Evolutionary conservation across 805 yeast genomes (phyloP).

Genomic region (Candida piceae): DNA sequence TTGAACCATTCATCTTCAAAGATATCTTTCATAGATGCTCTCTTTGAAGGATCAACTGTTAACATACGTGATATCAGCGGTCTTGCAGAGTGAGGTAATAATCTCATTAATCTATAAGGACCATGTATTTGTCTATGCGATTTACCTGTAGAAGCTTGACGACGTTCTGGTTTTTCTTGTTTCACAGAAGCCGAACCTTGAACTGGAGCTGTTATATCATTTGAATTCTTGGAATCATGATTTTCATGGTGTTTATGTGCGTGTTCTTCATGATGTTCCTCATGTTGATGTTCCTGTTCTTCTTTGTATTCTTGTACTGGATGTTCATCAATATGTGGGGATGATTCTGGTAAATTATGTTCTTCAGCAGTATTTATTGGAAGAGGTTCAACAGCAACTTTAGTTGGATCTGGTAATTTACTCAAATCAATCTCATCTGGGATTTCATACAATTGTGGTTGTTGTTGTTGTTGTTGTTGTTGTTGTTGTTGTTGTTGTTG

Average conservation of each 20-base stretch:
- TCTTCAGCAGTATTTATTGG: neutral
- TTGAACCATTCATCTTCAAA: constrained; percentile 67
- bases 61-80: constrained; percentile 68
- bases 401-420: constrained; percentile 31
- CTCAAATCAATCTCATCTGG: constrained; percentile 28
- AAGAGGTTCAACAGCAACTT: constrained; percentile 19
- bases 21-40: constrained; percentile 66
- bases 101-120: constrained; percentile 74
- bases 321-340: too few relatives aligned
- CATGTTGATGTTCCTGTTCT: too few relatives aligned
- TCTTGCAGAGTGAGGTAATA: constrained; percentile 78
- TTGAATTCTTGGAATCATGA: constrained; percentile 3
- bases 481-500: constrained; percentile 4
- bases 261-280: too few relatives aligned
- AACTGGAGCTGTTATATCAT: constrained; percentile 4
- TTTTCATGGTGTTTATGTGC: constrained; percentile 32
- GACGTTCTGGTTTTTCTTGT: constrained; percentile 30
- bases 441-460: neutral
- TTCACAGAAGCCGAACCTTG: constrained; percentile 3
- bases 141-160: constrained; percentile 30
- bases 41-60: constrained; percentile 49
- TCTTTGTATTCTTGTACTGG: constrained; percentile 4
- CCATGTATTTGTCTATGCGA: constrained; percentile 64
- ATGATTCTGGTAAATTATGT: neutral
- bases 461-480: neutral